Evolutionary conservation across 2,329 filamentous ascomycete genomes (phyloP).

Genomic region (Metarhizium sp.): DNA sequence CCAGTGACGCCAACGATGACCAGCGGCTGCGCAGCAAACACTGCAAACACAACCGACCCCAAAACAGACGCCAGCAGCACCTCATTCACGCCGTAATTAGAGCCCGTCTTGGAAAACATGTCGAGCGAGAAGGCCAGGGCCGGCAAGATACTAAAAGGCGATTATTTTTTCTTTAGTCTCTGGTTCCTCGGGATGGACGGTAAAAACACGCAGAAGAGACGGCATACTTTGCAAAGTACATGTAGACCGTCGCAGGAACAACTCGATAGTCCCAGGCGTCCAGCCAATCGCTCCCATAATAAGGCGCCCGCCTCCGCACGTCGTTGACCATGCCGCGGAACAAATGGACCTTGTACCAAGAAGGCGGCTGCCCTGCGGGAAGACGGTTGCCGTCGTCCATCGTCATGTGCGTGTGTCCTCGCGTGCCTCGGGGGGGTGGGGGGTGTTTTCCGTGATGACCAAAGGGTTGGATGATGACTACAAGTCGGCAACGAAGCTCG

Average conservation of each 20-base stretch:
- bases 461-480: no score
- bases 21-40: slow-evolving; percentile 74
- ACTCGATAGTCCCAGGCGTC: slow-evolving; percentile 90
- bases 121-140: slow-evolving; percentile 84
- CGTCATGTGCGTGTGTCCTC: not conserved
- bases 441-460: no score
- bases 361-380: no score
- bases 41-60: slow-evolving; percentile 69
- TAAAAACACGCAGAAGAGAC: not conserved
- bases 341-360: slow-evolving; percentile 66
- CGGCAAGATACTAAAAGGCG: slow-evolving; percentile 59
- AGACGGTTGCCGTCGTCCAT: not conserved
- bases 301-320: slow-evolving; percentile 63
- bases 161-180: not conserved
- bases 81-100: slow-evolving; percentile 84
- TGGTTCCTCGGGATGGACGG: no score
- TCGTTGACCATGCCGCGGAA: slow-evolving; percentile 78
- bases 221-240: slow-evolving; percentile 86
- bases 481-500: no score
- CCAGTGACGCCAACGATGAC: slow-evolving; percentile 88
- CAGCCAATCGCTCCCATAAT: slow-evolving; percentile 71
- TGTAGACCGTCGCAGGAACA: slow-evolving; percentile 78
- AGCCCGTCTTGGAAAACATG: slow-evolving; percentile 83
- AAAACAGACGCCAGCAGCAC: slow-evolving; percentile 80
- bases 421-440: no score